Base-by-base conservation (phyloP, 768 basidiomycete genomes). In the Hygrocybe punicea region DNA sequence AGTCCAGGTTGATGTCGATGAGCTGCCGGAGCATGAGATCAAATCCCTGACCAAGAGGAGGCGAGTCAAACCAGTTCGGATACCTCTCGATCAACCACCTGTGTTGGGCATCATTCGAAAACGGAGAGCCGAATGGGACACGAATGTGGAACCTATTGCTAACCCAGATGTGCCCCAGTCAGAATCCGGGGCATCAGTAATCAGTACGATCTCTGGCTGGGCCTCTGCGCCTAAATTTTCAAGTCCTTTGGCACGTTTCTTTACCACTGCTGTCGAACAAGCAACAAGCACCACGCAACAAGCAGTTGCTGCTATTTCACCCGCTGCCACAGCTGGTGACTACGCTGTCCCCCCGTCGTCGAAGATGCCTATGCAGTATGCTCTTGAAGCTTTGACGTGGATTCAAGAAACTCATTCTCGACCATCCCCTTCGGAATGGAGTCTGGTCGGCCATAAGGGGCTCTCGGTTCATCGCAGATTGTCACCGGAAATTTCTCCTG, bases 31-130 rank as follows among this genome's bases (percentile, higher is more conserved):
- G 55, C 76, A 81, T 23, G 95, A 98, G 70, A 84, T 95, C 63
- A 93, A 95, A 76, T 72, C 81, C 4, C 77, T 97, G 42, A 78
- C 83, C 65, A 90, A 87, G 71, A 84, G 84, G 76, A 98, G 95
- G 72, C 83, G 96, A 8, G 78, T 93, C 49, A 92, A 92, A 69
- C 91, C 93, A 4, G 74, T 77, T 3, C 83, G 96, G 34, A 86
- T 95, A 51, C 95, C 97, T 3, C 79, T 99, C 17, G 97, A 99
- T 69, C 94, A 95, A 62, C 95, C 94, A 0, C 91, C 87, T 4
- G 91, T 93, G 2, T 73, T 90, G 53, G 78, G 85, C 29, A 84
- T 80, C 44, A 85, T 91, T 56, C 79, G 87, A 40, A 78, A 82
- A 62, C 79, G 87, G 40, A 81, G 79, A 53, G 86, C 82, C 19